Evolutionary conservation across 768 basidiomycete genomes (phyloP), one percentile per base, ranked within the genome.

Genomic region (Tricholoma bakamatsutake): DNA sequence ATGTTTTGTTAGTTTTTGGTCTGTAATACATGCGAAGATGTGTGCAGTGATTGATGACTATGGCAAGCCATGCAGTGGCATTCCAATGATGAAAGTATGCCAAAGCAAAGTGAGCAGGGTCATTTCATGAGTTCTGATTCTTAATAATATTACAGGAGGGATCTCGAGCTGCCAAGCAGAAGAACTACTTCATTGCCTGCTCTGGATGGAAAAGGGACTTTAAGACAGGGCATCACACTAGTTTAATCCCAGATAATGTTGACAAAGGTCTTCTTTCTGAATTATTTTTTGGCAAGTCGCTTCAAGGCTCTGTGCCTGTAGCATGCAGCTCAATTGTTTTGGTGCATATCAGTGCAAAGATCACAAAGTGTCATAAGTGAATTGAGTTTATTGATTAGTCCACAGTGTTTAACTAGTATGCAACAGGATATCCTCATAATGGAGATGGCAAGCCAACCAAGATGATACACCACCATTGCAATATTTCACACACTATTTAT

Each of bases 371-470:
- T 45, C 17, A 30, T 56, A 27, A 31, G 50, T 51, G 15, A 18
- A 21, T 5, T 28, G 24, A 2, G 15, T 33, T 42, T 5, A 13
- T 50, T 12, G 21, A 21, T 35, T 27, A 17, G 11, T 51, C 15
- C 31, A 35, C 35, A 12, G 12, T 15, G 15, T 37, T 24, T 37
- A 37, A 37, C 35, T 37, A 40, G 17, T n/a, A n/a, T n/a, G 15
- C 39, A 24, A 33, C 45, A 55, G 54, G 21, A 13, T 37, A 55
- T 50, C 54, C 54, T 10, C 54, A 55, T 49, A 55, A 37, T 33
- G 40, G 9, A 3, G 28, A 55, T 40, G 48, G 54, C 17, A 42
- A 42, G 31, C 37, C 24, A 13, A 30, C 15, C 18, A 31, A 27
- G 15, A 24, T 24, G 46, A 10, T 27, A 15, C 54, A 17, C 24